These are phyloP conservation scores for Sophora flavescens DNA, from an alignment of 306 rosid genomes.

Conservation along the genomic window DNA sequence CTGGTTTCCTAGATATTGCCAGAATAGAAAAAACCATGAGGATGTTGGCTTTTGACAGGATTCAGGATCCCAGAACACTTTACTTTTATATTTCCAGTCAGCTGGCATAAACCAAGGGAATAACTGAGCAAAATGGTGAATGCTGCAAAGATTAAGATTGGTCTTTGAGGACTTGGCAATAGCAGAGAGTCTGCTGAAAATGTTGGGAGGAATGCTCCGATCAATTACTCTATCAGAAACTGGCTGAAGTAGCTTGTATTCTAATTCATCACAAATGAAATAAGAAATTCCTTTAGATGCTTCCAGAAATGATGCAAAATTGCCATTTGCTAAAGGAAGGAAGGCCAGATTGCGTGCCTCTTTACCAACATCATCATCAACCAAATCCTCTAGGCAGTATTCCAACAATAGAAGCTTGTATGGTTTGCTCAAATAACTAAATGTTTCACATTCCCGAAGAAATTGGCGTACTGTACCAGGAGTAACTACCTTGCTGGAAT, in stretches of 20 bases:
- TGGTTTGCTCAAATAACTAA: constrained; percentile 56
- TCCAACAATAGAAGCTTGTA: constrained; percentile 85
- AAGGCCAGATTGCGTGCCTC: constrained; percentile 77
- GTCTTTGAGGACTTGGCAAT: constrained; percentile 86
- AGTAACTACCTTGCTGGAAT: constrained; percentile 75
- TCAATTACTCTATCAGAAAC: constrained; percentile 78
- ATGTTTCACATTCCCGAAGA: constrained; percentile 70
- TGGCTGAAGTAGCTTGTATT: constrained; percentile 69
- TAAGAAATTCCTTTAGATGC: constrained; percentile 74
- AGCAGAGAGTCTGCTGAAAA: constrained; percentile 76
- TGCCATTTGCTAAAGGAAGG: constrained; percentile 94
- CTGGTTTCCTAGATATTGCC: constrained; percentile 77
- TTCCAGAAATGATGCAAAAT: constrained; percentile 70
- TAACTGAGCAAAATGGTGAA: constrained; percentile 72
- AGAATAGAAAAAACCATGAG: constrained; percentile 81
- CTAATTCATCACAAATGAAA: constrained; percentile 85
- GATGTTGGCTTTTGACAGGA: constrained; percentile 76
- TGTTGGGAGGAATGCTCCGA: constrained; percentile 62
- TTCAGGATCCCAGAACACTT: constrained; percentile 85
- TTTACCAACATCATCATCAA: constrained; percentile 85
- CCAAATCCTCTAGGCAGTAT: constrained; percentile 94
- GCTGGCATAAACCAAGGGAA: constrained; percentile 78
- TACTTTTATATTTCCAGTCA: constrained; percentile 85
- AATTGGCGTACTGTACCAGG: constrained; percentile 81
- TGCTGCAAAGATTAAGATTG: constrained; percentile 65